Percentiles rank a stretch among this genome's conserved stretches.
phyloP scores from a whole-genome alignment of 2,329 filamentous ascomycete species.

The Xylaria polymorpha region DNA sequence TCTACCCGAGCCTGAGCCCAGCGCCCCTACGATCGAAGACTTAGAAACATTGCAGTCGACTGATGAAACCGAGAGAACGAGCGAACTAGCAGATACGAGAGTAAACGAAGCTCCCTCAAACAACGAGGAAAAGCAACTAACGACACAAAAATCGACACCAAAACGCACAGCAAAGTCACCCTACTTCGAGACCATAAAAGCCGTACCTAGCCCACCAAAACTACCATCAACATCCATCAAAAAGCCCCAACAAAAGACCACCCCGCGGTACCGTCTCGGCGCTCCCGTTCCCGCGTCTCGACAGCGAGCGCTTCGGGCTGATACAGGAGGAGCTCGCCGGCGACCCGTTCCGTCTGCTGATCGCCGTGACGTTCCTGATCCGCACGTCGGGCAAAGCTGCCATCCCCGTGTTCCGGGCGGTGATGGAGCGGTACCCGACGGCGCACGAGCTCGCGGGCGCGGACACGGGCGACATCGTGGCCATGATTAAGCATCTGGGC shows the following conservation, averaged over 20 bases:
- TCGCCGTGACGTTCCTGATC: constrained; percentile 87
- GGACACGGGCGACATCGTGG: constrained; percentile 64
- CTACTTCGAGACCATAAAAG: constrained; percentile 47
- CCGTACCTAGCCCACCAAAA: constrained; percentile 27
- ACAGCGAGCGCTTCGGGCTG: constrained; percentile 74
- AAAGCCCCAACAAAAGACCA: constrained; percentile 48
- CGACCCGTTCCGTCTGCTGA: constrained; percentile 81
- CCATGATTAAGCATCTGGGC: constrained; percentile 76
- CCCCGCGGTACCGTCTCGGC: constrained; percentile 62
- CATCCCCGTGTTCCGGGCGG: constrained; percentile 77
- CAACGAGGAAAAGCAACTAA: not conserved
- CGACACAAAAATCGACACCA: constrained; percentile 33
- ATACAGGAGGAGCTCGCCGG: constrained; percentile 83
- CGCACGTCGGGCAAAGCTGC: constrained; percentile 79
- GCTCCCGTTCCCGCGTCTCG: constrained; percentile 75
- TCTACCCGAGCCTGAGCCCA: not conserved
- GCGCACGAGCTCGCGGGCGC: constrained; percentile 71
- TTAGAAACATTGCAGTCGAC: not conserved
- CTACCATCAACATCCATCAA: not conserved
- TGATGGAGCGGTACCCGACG: constrained; percentile 77
- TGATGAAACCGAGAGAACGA: not conserved
- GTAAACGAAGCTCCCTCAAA: not conserved
- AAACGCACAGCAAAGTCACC: constrained; percentile 50
- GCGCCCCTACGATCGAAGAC: not conserved
- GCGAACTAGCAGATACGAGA: not conserved